Evolutionary conservation across 371 early-diverging fungal genomes (phyloP).

Genomic region (Dinochytrium kinnereticum): DNA sequence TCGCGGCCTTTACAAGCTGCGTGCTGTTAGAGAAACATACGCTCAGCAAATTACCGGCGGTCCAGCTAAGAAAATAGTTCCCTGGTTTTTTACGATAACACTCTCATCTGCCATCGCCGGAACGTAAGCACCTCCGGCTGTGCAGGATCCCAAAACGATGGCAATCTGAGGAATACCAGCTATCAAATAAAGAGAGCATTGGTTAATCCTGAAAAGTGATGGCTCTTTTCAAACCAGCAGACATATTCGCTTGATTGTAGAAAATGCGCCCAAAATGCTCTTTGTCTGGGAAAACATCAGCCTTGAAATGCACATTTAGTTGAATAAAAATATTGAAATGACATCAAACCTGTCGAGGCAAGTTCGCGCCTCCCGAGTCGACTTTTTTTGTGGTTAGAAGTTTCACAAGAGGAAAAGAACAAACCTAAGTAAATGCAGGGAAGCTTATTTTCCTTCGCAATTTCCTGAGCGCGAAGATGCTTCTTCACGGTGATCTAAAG

Average conservation of each 20-base stretch:
- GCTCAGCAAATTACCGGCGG: constrained; percentile 72
- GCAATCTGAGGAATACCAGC: constrained; percentile 94
- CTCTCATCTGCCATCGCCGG: constrained; percentile 99
- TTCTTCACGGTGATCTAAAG: constrained; percentile 86
- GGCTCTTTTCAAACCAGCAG: constrained; percentile 58
- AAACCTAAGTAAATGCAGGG: constrained; percentile 94
- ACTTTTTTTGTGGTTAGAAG: constrained; percentile 53
- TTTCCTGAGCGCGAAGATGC: constrained; percentile 97
- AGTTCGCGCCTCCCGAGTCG: constrained; percentile 96
- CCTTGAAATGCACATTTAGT: too few relatives aligned
- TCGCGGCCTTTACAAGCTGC: constrained; percentile 89
- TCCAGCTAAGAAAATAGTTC: constrained; percentile 97
- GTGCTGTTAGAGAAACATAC: not conserved
- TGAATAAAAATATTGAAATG: too few relatives aligned
- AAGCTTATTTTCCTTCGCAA: constrained; percentile 90
- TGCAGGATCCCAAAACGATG: constrained; percentile 96
- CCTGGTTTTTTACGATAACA: constrained; percentile 94
- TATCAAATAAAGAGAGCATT: constrained; percentile 6
- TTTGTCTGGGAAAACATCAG: constrained; percentile 96
- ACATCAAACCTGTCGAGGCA: constrained; percentile 67
- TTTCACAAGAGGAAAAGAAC: constrained; percentile 14
- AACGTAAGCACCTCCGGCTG: constrained; percentile 98
- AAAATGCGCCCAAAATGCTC: constrained; percentile 98
- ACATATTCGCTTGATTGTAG: constrained; percentile 95
- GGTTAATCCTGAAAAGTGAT: not conserved